A percentile compares a stretch with the other conserved stretches of the same genome.
Evolutionary conservation across 2,329 filamentous ascomycete genomes (phyloP).

Genomic region (Seiridium unicorne): DNA sequence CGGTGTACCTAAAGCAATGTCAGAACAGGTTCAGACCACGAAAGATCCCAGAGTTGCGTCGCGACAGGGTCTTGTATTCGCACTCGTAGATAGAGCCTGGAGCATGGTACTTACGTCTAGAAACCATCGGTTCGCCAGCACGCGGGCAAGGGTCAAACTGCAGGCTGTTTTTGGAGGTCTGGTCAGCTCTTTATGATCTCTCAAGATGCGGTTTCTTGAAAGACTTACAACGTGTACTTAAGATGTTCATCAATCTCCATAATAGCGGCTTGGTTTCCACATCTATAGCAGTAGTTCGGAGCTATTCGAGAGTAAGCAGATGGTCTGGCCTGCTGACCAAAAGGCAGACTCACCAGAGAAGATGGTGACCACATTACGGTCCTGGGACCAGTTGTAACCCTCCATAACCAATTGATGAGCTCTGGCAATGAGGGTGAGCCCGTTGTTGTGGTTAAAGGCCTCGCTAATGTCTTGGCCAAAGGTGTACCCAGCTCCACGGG

Average conservation of each 20-base stretch:
- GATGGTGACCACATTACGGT: conserved; percentile 96
- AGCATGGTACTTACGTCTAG: conserved; percentile 62
- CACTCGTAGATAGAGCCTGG: background rate
- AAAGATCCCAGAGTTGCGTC: background rate
- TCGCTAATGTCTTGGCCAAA: conserved; percentile 98
- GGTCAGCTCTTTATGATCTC: background rate
- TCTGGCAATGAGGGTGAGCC: conserved; percentile 88
- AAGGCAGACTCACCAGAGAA: conserved; percentile 71
- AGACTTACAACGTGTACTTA: conserved; percentile 96
- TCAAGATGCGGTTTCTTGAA: background rate
- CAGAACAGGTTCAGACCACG: conserved; percentile 6
- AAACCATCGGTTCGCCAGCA: conserved; percentile 98
- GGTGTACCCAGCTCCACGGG: conserved; percentile 90
- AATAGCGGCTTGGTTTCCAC: conserved; percentile 98
- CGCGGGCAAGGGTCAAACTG: conserved; percentile 99
- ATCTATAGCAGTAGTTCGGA: conserved; percentile 97
- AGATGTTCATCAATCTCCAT: conserved; percentile 99
- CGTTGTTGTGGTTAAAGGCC: conserved; percentile 99
- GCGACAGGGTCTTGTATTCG: background rate
- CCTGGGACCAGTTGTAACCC: conserved; percentile 99
- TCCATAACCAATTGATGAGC: conserved; percentile 99
- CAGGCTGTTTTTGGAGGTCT: conserved; percentile 60
- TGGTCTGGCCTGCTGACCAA: background rate
- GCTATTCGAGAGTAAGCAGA: conserved; percentile 41
- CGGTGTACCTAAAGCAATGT: conserved; percentile 65